Percentiles rank a stretch among this genome's conserved stretches.
These are phyloP conservation scores for Casuarina equisetifolia DNA, from an alignment of 306 rosid genomes.

Conservation along the genomic window DNA sequence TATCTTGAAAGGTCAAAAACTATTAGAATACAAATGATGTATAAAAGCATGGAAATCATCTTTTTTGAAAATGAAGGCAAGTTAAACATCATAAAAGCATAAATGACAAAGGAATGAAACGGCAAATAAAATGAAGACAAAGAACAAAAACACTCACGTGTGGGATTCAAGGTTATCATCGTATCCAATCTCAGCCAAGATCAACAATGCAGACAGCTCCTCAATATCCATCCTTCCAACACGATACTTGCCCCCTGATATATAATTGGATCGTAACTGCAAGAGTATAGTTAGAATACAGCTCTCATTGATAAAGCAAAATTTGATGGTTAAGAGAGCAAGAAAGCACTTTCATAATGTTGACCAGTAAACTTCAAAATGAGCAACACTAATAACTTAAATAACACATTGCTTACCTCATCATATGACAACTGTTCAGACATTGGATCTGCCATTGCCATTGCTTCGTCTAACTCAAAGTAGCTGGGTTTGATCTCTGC, in stretches of 20 bases:
- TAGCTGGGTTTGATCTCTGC: background rate
- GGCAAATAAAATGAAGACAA: conserved; percentile 20
- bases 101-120: background rate
- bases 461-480: conserved; percentile 93
- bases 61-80: conserved; percentile 2
- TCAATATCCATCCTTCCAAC: conserved; percentile 92
- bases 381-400: background rate
- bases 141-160: conserved; percentile 57
- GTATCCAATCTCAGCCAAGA: conserved; percentile 83
- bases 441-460: conserved; percentile 90
- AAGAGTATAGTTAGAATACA: conserved; percentile 27
- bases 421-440: conserved; percentile 86
- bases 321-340: background rate
- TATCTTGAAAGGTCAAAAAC: conserved; percentile 18
- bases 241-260: conserved; percentile 77
- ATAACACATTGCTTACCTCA: conserved; percentile 51
- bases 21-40: background rate
- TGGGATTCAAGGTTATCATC: conserved; percentile 68
- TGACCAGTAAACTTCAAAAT: background rate
- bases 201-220: conserved; percentile 85
- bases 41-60: too few relatives aligned
- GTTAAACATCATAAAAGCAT: conserved; percentile 9
- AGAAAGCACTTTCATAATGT: background rate
- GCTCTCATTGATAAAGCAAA: background rate
- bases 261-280: conserved; percentile 93